A percentile compares a stretch with the other conserved stretches of the same genome.
Evolutionary conservation across 1,284 basidiomycete species (phyloP).

Genomic region (Porodaedalea pini): DNA sequence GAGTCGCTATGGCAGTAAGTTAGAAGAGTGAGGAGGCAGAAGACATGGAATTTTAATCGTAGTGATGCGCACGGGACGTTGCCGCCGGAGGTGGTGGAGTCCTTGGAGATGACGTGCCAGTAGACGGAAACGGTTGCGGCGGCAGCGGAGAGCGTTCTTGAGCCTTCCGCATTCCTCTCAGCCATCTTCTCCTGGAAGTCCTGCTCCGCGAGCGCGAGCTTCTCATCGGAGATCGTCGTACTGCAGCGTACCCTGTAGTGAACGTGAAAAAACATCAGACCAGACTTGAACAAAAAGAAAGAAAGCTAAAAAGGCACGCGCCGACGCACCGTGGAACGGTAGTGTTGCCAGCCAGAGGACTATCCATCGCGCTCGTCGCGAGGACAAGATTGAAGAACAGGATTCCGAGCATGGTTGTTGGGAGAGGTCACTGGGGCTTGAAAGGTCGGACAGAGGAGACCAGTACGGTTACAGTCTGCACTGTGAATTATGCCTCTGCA

Average conservation of each 20-base stretch:
- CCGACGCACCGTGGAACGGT: not conserved
- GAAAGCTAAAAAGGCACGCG: no score
- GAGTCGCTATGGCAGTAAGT: conserved; percentile 32
- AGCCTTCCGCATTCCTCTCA: not conserved
- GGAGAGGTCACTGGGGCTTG: no score
- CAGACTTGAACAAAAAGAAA: no score
- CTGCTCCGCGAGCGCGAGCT: conserved; percentile 36
- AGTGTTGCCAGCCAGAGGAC: not conserved
- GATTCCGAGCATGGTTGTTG: not conserved
- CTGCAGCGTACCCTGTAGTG: conserved; percentile 30
- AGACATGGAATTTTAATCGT: no score
- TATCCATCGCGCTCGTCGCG: not conserved
- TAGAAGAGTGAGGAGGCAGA: not conserved
- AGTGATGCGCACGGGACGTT: conserved; percentile 40
- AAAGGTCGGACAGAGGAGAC: no score
- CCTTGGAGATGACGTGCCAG: conserved; percentile 46
- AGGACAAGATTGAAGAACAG: not conserved
- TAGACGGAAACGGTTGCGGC: conserved; percentile 39
- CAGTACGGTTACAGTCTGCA: no score
- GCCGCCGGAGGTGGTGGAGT: conserved; percentile 39
- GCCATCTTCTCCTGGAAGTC: conserved; percentile 13
- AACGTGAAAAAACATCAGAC: no score
- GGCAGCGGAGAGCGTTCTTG: conserved; percentile 20
- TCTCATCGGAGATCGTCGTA: conserved; percentile 35
- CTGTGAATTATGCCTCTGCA: no score